Percentiles rank a stretch among this genome's conserved stretches.
Conservation (phyloP, 148 eudicot species). For the Silene conica region DNA sequence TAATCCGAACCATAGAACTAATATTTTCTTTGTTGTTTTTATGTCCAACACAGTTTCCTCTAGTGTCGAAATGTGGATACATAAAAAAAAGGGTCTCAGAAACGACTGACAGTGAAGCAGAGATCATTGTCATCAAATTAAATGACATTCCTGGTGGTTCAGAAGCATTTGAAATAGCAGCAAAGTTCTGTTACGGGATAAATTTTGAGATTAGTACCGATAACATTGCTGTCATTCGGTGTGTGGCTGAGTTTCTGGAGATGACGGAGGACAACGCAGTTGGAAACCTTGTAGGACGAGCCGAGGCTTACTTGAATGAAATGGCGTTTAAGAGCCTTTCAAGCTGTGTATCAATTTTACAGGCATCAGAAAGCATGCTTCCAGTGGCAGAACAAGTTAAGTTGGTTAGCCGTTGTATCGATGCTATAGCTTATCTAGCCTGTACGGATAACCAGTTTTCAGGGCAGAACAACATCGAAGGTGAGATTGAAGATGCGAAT, state of each 20-base stretch:
- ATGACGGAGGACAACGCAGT: slow-evolving; percentile 84
- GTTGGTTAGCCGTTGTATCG: slow-evolving; percentile 77
- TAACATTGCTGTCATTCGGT: slow-evolving; percentile 71
- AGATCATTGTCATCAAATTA: slow-evolving; percentile 41
- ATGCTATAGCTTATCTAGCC: slow-evolving; percentile 60
- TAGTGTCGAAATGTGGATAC: slow-evolving; percentile 81
- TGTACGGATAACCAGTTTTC: slow-evolving; percentile 54
- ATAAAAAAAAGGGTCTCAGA: slow-evolving; percentile 61
- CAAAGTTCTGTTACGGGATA: slow-evolving; percentile 88
- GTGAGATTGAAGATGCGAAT: slow-evolving; percentile 34
- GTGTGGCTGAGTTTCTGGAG: slow-evolving; percentile 79
- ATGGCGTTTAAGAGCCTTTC: slow-evolving; percentile 66
- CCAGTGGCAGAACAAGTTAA: slow-evolving; percentile 71
- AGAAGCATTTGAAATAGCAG: slow-evolving; percentile 78
- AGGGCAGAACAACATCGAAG: slow-evolving; percentile 21
- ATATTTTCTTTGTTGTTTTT: neutral
- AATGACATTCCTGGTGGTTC: slow-evolving; percentile 79
- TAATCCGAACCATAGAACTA: neutral
- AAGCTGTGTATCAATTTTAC: slow-evolving; percentile 57
- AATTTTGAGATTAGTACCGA: slow-evolving; percentile 66
- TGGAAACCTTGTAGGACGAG: slow-evolving; percentile 56
- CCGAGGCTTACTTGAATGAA: slow-evolving; percentile 64
- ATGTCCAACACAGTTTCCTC: slow-evolving; percentile 83
- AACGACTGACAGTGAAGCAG: slow-evolving; percentile 35
- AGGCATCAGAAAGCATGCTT: slow-evolving; percentile 47